These are phyloP conservation scores for Botrytis galanthina DNA, from an alignment of 2,329 filamentous ascomycete genomes.

Conservation along the genomic window DNA sequence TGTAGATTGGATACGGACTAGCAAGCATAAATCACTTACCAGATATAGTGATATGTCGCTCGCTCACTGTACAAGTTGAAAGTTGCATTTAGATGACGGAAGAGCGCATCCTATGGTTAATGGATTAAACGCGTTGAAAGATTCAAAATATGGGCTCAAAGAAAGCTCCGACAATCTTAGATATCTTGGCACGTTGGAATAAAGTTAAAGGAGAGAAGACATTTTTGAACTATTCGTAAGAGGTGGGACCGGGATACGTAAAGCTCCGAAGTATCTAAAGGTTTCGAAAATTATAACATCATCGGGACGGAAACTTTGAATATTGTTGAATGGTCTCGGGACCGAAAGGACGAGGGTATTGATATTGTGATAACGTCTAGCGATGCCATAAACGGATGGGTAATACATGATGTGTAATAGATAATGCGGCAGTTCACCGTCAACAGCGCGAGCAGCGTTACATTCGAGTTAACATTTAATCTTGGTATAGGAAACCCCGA, in stretches of 20 bases:
- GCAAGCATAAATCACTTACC: background rate
- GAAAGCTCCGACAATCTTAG: background rate
- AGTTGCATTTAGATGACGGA: background rate
- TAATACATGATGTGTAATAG: background rate
- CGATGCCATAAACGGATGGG: background rate
- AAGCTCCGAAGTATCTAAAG: background rate
- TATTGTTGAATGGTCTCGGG: background rate
- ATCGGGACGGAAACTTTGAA: background rate
- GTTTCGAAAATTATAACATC: background rate
- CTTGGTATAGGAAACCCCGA: background rate
- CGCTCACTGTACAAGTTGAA: background rate
- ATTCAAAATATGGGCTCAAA: background rate
- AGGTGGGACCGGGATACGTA: background rate
- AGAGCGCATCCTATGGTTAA: background rate
- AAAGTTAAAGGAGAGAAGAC: background rate
- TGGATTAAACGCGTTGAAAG: background rate
- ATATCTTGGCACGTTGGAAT: conserved; percentile 1
- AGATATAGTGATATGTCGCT: background rate
- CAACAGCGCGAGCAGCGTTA: background rate
- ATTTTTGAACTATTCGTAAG: background rate
- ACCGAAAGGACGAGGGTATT: background rate
- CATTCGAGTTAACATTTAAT: background rate
- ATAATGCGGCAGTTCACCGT: background rate
- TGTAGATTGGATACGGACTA: background rate
- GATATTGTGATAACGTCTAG: background rate